Base-by-base conservation (phyloP, 2,329 filamentous ascomycete species). In the Cryphonectria radicalis region DNA sequence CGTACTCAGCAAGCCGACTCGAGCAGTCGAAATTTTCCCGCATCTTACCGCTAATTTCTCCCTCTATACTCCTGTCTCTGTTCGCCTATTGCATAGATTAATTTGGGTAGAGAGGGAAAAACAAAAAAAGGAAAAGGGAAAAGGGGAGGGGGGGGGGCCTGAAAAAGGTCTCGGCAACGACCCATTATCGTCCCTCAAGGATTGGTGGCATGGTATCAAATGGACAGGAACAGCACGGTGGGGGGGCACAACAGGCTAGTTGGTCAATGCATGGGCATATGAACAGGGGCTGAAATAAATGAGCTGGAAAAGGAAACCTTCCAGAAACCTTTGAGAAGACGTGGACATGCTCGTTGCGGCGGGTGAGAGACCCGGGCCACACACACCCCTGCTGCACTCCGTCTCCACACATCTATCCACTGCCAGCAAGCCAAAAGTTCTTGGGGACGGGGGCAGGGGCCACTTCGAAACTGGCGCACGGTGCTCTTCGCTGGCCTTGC, bases 241-340 rank as follows among this genome's bases (percentile, higher is more conserved):
- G 70, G 70, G 67, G 28, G 28, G 62, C 62, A 59, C 53, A 35
- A 66, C 37, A 40, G 65, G 66, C 71, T 73, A 55, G 68, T 35
- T 72, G 72, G 72, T 60, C 70, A 59, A 67, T 66, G 70, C 70
- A 71, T 68, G 68, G 60, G 53, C 28, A 25, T 43, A 68, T 11
- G 32, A 46, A 67, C 69, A 66, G 69, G 71, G 71, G 57, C 55
- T 57, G 37, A 64, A 64, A 42, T 73, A 57, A 67, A 40, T 70
- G 68, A 67, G 25, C 72, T 63, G 55, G 25, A 69, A 69, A 37
- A 3, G 67, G 72, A 53, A 74, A 64, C 55, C 28, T 72, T 74
- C 70, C 68, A 71, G 72, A 74, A 72, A 50, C 62, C 50, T 74
- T 74, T 50, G 40, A 55, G 67, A 69, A 69, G 67, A 50, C 28